Evolutionary conservation across 225 moss, liverwort and hornwort genomes (phyloP).

Genomic region (Pseudisothecium myosuroides): DNA sequence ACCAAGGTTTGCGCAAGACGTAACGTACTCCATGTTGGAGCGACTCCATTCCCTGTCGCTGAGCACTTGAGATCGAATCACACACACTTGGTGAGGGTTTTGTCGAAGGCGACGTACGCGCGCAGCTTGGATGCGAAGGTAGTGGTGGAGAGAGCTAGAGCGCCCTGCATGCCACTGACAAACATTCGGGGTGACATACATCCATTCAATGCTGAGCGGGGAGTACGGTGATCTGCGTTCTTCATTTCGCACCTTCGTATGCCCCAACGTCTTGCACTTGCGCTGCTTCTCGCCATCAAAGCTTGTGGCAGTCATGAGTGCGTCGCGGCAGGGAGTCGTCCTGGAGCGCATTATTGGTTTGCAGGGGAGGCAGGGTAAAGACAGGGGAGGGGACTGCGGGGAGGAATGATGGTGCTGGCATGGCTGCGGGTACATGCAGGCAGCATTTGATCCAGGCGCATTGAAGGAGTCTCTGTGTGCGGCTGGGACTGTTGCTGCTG

Average conservation of each 20-base stretch:
- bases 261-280: neutral
- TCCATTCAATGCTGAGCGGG: neutral
- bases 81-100: neutral
- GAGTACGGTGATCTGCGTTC: neutral
- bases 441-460: slow-evolving; percentile 14
- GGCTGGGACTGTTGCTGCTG: neutral
- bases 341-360: slow-evolving; percentile 19
- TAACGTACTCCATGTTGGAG: neutral
- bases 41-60: neutral
- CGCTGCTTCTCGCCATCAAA: neutral
- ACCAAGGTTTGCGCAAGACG: no score
- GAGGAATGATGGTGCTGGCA: slow-evolving; percentile 11
- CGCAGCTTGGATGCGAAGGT: neutral
- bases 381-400: neutral
- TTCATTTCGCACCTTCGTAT: neutral
- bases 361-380: neutral
- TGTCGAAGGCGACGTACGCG: neutral
- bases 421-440: slow-evolving; percentile 9
- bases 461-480: slow-evolving; percentile 13
- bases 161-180: neutral
- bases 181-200: neutral
- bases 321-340: neutral
- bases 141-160: neutral
- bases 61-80: neutral
- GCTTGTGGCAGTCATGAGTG: slow-evolving; percentile 11